phyloP scores from a whole-genome alignment of 2,329 filamentous ascomycete genomes.

The Alternaria tenuissima region DNA sequence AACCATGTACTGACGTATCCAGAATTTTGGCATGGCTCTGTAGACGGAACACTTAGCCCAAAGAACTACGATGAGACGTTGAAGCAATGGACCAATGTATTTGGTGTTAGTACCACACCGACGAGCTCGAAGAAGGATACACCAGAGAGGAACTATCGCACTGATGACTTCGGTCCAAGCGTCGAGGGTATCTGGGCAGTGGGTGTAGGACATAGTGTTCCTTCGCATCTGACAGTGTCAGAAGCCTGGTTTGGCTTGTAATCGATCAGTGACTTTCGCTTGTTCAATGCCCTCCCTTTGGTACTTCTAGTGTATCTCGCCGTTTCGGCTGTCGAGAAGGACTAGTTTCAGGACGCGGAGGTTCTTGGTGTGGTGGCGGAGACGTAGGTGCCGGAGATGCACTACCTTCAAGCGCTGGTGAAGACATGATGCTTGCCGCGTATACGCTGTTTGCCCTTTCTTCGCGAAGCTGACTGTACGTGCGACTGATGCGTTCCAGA shows the following conservation, averaged over 20 bases:
- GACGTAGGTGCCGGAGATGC: conserved; percentile 24
- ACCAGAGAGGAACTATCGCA: conserved; percentile 40
- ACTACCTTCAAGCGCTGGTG: conserved; percentile 30
- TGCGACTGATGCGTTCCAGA: conserved; percentile 51
- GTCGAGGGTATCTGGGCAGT: conserved; percentile 40
- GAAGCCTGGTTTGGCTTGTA: conserved; percentile 43
- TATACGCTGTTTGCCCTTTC: conserved; percentile 52
- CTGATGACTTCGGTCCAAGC: conserved; percentile 39
- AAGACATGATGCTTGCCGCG: conserved; percentile 43
- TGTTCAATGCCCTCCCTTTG: conserved; percentile 24
- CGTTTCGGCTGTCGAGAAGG: conserved; percentile 21
- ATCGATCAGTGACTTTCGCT: conserved; percentile 17
- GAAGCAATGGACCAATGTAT: conserved; percentile 48
- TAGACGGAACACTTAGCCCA: conserved; percentile 60
- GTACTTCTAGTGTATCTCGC: conserved; percentile 34
- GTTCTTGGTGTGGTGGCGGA: conserved; percentile 19
- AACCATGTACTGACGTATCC: not conserved
- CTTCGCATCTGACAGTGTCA: conserved; percentile 32
- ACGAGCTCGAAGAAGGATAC: conserved; percentile 35
- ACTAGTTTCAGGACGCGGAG: conserved; percentile 21
- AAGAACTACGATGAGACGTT: conserved; percentile 65
- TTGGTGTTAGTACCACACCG: conserved; percentile 35
- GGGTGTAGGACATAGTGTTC: conserved; percentile 39
- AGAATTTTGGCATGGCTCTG: conserved; percentile 65
- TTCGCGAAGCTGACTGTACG: conserved; percentile 54